Evolutionary conservation across 2,329 filamentous ascomycete genomes (phyloP).

Genomic region (Aphanoascus verrucosus): DNA sequence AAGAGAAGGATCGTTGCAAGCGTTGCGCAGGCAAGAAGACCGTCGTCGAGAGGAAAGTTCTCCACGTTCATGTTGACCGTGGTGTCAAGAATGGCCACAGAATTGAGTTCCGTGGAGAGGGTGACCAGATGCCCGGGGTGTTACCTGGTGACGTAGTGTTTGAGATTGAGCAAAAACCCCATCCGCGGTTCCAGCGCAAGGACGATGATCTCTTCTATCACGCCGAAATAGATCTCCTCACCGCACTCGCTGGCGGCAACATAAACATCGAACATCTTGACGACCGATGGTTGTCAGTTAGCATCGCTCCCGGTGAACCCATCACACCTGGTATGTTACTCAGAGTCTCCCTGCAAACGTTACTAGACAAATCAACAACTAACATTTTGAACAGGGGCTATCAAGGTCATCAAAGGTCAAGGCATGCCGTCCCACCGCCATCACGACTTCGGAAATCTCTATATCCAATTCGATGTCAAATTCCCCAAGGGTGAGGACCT

Average conservation of each 20-base stretch:
- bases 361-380: neutral
- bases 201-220: slow-evolving; percentile 94
- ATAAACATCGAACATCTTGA: slow-evolving; percentile 94
- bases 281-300: slow-evolving; percentile 89
- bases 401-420: slow-evolving; percentile 92
- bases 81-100: slow-evolving; percentile 90
- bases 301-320: slow-evolving; percentile 86
- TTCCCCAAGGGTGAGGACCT: slow-evolving; percentile 70
- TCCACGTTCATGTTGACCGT: slow-evolving; percentile 94
- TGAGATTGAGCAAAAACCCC: slow-evolving; percentile 99
- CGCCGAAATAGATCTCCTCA: slow-evolving; percentile 89
- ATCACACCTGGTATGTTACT: slow-evolving; percentile 68
- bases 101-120: slow-evolving; percentile 93
- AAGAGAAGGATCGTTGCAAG: slow-evolving; percentile 97
- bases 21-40: slow-evolving; percentile 96
- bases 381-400: slow-evolving; percentile 49
- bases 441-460: slow-evolving; percentile 91
- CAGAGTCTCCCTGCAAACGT: neutral
- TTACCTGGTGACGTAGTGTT: slow-evolving; percentile 94
- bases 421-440: slow-evolving; percentile 95
- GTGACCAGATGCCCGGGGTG: slow-evolving; percentile 87
- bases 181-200: slow-evolving; percentile 85
- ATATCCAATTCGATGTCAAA: slow-evolving; percentile 95
- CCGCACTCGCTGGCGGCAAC: slow-evolving; percentile 80
- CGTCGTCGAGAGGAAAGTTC: slow-evolving; percentile 88